Percentiles rank a stretch among this genome's conserved stretches.
phyloP scores from a whole-genome alignment of 805 yeast species.

The Candida namnaoensis region DNA sequence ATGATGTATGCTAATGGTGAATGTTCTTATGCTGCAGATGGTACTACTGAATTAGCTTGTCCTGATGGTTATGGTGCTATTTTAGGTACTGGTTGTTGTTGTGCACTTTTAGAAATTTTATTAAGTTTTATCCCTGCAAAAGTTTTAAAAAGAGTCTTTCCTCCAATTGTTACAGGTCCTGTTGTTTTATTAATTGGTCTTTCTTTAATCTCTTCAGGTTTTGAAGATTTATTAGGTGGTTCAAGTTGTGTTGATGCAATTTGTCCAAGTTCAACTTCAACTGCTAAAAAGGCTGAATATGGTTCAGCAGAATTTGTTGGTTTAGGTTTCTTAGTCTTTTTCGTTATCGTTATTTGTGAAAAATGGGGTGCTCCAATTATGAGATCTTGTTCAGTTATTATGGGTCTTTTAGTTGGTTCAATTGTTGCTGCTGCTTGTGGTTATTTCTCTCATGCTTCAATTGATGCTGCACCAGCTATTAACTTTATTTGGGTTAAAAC shows the following conservation, averaged over 20 bases:
- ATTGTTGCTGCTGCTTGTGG: constrained; percentile 90
- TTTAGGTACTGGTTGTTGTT: constrained; percentile 66
- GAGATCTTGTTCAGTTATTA: constrained; percentile 88
- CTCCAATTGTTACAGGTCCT: constrained; percentile 88
- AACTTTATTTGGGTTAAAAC: constrained; percentile 87
- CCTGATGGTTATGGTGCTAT: constrained; percentile 87
- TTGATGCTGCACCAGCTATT: constrained; percentile 71
- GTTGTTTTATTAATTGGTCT: constrained; percentile 83
- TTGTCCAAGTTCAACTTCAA: constrained; percentile 36
- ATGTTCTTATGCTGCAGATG: constrained; percentile 59
- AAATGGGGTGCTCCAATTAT: constrained; percentile 90
- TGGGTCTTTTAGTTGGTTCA: constrained; percentile 81
- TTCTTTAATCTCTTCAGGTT: constrained; percentile 60
- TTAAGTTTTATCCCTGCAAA: constrained; percentile 75
- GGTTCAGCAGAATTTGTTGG: constrained; percentile 89
- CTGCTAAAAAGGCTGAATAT: constrained; percentile 60
- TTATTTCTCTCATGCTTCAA: constrained; percentile 53
- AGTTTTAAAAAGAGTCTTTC: constrained; percentile 64
- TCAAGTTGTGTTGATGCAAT: constrained; percentile 42
- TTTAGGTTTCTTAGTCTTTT: constrained; percentile 75
- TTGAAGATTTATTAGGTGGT: constrained; percentile 86
- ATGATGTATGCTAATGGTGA: constrained; percentile 67
- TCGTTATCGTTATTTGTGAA: constrained; percentile 67
- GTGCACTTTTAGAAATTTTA: constrained; percentile 65
- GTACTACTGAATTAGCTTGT: constrained; percentile 57